Percentiles rank a stretch among this genome's conserved stretches.
phyloP scores from a whole-genome alignment of 768 basidiomycete species.

The Mycena capillaripes region DNA sequence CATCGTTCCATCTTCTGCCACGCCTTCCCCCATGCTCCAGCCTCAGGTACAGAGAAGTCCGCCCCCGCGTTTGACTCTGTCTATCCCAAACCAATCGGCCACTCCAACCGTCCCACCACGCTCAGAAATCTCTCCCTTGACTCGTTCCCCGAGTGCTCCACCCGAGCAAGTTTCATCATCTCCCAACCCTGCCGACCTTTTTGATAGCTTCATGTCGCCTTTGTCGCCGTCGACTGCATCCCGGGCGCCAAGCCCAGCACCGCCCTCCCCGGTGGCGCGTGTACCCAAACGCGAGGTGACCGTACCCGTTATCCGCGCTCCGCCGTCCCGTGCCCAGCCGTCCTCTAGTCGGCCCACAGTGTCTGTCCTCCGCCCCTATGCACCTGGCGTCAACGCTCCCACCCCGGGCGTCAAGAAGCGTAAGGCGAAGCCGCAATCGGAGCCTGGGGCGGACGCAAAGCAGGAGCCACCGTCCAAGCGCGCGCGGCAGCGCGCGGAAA shows the following conservation, averaged over 20 bases:
- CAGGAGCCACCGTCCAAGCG: conserved; percentile 23
- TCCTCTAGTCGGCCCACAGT: background rate
- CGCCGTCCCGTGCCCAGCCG: background rate
- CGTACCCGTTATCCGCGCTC: background rate
- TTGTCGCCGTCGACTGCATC: conserved; percentile 17
- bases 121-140: background rate
- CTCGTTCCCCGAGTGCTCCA: background rate
- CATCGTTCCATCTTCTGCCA: conserved; percentile 16
- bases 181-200: background rate
- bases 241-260: background rate
- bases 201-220: conserved; percentile 21
- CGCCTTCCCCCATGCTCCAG: conserved; percentile 21
- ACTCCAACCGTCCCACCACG: background rate
- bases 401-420: conserved; percentile 13
- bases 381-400: background rate
- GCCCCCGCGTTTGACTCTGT: conserved; percentile 11
- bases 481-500: background rate
- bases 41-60: background rate
- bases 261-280: background rate
- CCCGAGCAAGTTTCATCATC: background rate
- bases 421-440: conserved; percentile 10
- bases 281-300: background rate
- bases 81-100: background rate
- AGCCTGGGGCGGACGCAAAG: background rate
- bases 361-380: background rate